Evolutionary conservation across 2,329 filamentous ascomycete species (phyloP).

Genomic region (Chrysoporthe austroafricana): DNA sequence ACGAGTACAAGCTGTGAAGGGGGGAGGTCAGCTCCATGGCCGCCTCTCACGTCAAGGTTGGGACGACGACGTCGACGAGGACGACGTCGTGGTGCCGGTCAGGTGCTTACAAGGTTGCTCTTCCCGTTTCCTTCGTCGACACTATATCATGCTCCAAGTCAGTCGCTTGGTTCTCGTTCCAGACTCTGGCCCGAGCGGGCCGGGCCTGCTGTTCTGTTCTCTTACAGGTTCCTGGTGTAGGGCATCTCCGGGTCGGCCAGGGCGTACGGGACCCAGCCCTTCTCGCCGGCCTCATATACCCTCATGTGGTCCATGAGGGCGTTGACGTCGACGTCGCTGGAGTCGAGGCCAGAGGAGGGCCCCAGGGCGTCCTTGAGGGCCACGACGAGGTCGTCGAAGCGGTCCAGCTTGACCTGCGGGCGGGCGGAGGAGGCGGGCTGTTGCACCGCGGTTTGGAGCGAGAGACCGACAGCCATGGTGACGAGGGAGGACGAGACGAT

Average conservation of each 20-base stretch:
- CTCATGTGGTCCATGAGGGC: slow-evolving; percentile 75
- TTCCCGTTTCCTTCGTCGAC: slow-evolving; percentile 84
- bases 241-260: slow-evolving; percentile 69
- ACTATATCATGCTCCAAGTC: not conserved
- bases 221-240: slow-evolving; percentile 78
- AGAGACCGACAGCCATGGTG: slow-evolving; percentile 36
- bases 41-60: not conserved
- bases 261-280: slow-evolving; percentile 77
- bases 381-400: slow-evolving; percentile 72
- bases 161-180: slow-evolving; percentile 3
- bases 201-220: not conserved
- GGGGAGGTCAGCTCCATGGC: slow-evolving; percentile 28
- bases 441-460: slow-evolving; percentile 10
- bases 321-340: slow-evolving; percentile 76
- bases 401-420: slow-evolving; percentile 28
- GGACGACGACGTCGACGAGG: not conserved
- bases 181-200: too few species aligned
- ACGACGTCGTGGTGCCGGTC: not conserved
- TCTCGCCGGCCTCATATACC: slow-evolving; percentile 68
- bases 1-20: slow-evolving; percentile 76
- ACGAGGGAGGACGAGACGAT: slow-evolving; percentile 3
- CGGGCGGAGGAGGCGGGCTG: slow-evolving; percentile 4
- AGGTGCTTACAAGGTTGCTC: slow-evolving; percentile 52
- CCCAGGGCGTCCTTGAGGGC: slow-evolving; percentile 77
- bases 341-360: slow-evolving; percentile 79